Base-by-base conservation (phyloP, 176 grass and related monocot genomes). In the Chloris gayana region DNA sequence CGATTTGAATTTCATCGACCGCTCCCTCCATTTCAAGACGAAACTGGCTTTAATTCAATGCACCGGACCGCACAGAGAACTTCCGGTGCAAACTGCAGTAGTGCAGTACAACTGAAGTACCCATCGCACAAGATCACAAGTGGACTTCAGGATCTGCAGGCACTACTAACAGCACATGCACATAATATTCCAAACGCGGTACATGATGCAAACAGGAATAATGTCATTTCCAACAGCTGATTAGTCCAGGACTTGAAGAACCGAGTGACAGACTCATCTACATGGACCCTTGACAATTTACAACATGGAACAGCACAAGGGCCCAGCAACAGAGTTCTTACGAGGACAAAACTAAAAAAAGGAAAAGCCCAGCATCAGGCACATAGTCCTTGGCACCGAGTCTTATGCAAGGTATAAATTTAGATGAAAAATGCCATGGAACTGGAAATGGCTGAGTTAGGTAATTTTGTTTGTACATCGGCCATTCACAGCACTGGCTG, bases 391-490 rank as follows among this genome's bases (percentile, higher is more conserved):
- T 12, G 22, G 70, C 77, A 35, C 38, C 9, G 24, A 44, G 31
- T 39, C 84, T 51, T 67, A 79, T 27, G 39, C 62, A 12, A 39
- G 29, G 51, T 83, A 62, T 83, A 85, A 39, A 82, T 79, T 79
- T 44, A 79, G 58, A 72, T 42, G n/a, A 25, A 70, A 89, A 75
- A 87, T 53, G 74, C 46, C 71, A 75, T 26, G 60, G 62, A 71
- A 72, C 75, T 13, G 61, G 39, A 85, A 63, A 64, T 32, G 38
- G 34, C 39, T 80, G 56, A 86, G 84, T 90, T 89, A 95, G 76
- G 45, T 67, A 79, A 53, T 54, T 79, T 18, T 75, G 80, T 88
- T 81, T 92, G 73, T 92, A 95, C 89, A 85, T 64, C 31, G 21
- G 10, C 87, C 60, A 73, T 86, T 24, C 6, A 5, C 65, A 57